These are phyloP conservation scores for Fraxinus sp. DNA, from an alignment of 305 asterid species.

Conservation along the genomic window DNA sequence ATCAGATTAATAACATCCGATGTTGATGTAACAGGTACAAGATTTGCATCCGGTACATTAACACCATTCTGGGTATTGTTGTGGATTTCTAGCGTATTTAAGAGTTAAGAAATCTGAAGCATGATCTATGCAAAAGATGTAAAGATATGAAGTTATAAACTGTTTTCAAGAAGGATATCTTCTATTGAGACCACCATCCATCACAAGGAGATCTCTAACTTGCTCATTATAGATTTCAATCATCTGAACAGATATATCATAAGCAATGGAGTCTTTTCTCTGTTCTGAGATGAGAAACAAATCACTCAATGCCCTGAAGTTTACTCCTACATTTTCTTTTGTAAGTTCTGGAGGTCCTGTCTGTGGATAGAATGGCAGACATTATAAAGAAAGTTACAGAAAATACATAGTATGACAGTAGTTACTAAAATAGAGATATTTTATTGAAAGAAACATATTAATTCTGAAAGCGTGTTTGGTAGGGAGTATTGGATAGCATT, in stretches of 20 bases:
- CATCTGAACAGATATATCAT: constrained; percentile 87
- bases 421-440: neutral
- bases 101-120: constrained; percentile 45
- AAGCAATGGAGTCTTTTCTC: constrained; percentile 61
- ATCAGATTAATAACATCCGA: constrained; percentile 72
- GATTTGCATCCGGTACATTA: constrained; percentile 83
- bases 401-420: neutral
- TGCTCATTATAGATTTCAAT: constrained; percentile 93
- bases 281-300: constrained; percentile 70
- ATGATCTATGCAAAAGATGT: neutral
- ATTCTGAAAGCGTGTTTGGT: neutral
- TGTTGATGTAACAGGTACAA: constrained; percentile 62
- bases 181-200: constrained; percentile 75
- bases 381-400: constrained; percentile 1
- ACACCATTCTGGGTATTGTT: constrained; percentile 70
- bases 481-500: neutral
- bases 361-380: constrained; percentile 39
- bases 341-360: constrained; percentile 73
- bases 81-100: constrained; percentile 71
- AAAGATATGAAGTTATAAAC: neutral
- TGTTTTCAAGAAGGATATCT: constrained; percentile 60
- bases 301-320: constrained; percentile 80
- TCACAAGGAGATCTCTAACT: constrained; percentile 82
- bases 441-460: neutral
- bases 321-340: constrained; percentile 69